Evolutionary conservation across 768 basidiomycete genomes (phyloP).

Genomic region (Dioszegia aurantiaca): DNA sequence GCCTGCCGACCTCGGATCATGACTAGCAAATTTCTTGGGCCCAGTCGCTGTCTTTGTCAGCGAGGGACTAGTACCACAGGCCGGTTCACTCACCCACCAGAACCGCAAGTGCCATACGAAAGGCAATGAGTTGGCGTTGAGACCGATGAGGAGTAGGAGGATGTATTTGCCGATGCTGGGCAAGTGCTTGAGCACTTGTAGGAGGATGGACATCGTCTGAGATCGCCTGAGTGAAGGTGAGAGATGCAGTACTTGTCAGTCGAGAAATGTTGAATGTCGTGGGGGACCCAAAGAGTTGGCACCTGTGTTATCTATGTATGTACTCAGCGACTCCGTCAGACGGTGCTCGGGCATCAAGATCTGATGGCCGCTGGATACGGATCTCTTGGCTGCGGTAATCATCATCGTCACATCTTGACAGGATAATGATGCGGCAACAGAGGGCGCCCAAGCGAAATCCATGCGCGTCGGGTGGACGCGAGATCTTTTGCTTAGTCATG

Average conservation of each 20-base stretch:
- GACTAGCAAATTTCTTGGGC: constrained; percentile 13
- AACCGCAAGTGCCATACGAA: constrained; percentile 45
- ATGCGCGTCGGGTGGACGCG: not conserved
- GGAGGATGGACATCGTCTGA: constrained; percentile 7
- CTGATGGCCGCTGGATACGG: no score
- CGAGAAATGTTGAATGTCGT: no score
- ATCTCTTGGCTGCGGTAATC: not conserved
- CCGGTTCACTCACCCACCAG: constrained; percentile 21
- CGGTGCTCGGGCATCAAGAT: no score
- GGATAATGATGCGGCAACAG: not conserved
- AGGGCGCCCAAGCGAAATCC: not conserved
- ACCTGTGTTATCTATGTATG: no score
- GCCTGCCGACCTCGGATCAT: constrained; percentile 30
- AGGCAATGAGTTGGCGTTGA: constrained; percentile 41
- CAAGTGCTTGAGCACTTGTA: not conserved
- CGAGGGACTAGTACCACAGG: not conserved
- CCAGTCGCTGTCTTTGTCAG: constrained; percentile 6
- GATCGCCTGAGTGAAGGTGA: no score
- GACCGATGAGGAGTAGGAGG: constrained; percentile 34
- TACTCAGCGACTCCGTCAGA: no score
- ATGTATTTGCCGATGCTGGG: constrained; percentile 28
- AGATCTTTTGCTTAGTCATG: not conserved
- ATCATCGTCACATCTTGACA: no score
- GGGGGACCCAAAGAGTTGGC: no score
- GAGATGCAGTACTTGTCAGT: no score